A percentile compares a stretch with the other conserved stretches of the same genome.
Conservation (phyloP, 2,329 filamentous ascomycete genomes). For the Ophiocordyceps polyrhachis-furcata region DNA sequence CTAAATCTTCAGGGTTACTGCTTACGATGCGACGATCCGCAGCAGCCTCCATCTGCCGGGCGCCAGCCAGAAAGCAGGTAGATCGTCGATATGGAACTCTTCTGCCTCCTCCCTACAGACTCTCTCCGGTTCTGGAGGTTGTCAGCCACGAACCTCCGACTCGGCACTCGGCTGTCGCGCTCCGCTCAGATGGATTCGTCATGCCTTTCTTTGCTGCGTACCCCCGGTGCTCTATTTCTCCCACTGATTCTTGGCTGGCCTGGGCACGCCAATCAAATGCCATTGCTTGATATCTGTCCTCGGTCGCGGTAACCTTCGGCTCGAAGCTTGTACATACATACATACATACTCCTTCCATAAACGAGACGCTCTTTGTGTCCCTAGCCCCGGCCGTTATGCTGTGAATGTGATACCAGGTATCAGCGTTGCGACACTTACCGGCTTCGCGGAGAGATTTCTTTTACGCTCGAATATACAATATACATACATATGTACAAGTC, state of each 20-base stretch:
- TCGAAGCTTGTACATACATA: not conserved
- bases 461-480: not conserved
- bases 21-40: not conserved
- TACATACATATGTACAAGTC: not conserved
- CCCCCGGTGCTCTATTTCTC: not conserved
- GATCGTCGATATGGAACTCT: not conserved
- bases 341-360: too few species aligned
- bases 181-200: not conserved
- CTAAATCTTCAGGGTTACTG: not conserved
- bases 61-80: not conserved
- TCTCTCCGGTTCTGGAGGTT: not conserved
- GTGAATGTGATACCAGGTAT: too few species aligned
- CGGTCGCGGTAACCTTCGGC: not conserved
- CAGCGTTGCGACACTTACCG: too few species aligned
- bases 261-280: not conserved
- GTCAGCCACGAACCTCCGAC: not conserved
- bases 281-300: not conserved
- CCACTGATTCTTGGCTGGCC: not conserved
- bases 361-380: too few species aligned
- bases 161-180: not conserved
- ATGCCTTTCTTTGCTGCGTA: too few species aligned
- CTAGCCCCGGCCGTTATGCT: too few species aligned
- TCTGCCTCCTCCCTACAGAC: not conserved
- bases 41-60: not conserved
- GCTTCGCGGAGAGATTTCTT: not conserved